These are phyloP conservation scores for Penicillium ucsense DNA, from an alignment of 495 filamentous ascomycete genomes.

Conservation along the genomic window DNA sequence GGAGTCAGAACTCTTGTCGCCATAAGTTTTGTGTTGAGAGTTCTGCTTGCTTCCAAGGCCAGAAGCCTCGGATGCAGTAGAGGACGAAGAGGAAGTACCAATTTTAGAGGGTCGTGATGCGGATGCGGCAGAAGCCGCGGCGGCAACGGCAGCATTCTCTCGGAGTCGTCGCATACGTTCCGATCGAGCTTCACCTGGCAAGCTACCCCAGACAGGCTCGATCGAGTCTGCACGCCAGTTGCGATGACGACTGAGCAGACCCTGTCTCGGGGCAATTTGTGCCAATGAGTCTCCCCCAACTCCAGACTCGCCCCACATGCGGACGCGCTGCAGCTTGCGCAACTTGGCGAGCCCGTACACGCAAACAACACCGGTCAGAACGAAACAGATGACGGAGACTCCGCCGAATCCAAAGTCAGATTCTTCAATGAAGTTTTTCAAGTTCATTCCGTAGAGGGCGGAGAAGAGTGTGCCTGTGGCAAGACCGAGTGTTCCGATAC, in stretches of 20 bases:
- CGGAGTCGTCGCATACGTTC: slow-evolving; percentile 34
- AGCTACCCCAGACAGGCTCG: slow-evolving; percentile 34
- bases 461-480: slow-evolving; percentile 90
- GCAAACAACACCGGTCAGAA: slow-evolving; percentile 67
- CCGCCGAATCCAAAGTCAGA: slow-evolving; percentile 78
- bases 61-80: slow-evolving; percentile 9
- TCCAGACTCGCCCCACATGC: slow-evolving; percentile 61
- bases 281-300: slow-evolving; percentile 25
- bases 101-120: slow-evolving; percentile 2
- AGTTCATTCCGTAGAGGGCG: slow-evolving; percentile 97
- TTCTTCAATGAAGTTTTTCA: slow-evolving; percentile 98
- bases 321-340: slow-evolving; percentile 77
- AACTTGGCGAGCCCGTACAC: slow-evolving; percentile 73
- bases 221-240: slow-evolving; percentile 42
- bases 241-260: slow-evolving; percentile 15
- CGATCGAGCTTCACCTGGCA: slow-evolving; percentile 35
- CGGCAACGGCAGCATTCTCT: slow-evolving; percentile 23
- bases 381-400: slow-evolving; percentile 58
- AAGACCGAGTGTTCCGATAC: slow-evolving; percentile 84
- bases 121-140: slow-evolving; percentile 12
- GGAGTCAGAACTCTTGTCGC: not conserved
- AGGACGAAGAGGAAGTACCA: not conserved
- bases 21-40: slow-evolving; percentile 1
- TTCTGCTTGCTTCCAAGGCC: slow-evolving; percentile 3
- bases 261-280: slow-evolving; percentile 18